These are phyloP conservation scores for Clonostachys sp. DNA, from an alignment of 2,329 filamentous ascomycete species.

Conservation along the genomic window DNA sequence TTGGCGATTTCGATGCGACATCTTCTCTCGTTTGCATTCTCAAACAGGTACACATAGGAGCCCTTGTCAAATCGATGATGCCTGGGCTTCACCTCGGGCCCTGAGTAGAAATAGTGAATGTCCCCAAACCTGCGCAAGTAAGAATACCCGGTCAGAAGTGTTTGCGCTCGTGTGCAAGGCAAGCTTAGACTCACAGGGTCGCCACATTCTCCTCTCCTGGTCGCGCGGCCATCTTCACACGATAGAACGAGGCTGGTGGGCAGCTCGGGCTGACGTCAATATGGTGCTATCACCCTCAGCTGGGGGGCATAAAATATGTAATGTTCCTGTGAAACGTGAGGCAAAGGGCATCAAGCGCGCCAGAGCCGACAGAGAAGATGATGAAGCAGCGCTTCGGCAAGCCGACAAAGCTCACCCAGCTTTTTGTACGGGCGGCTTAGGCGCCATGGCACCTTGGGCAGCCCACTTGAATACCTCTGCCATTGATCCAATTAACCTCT, in stretches of 20 bases:
- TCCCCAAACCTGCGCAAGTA: slow-evolving; percentile 61
- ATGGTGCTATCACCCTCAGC: no score
- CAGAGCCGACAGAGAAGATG: not conserved
- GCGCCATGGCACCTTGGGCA: no score
- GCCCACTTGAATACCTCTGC: no score
- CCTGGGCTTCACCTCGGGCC: slow-evolving; percentile 61
- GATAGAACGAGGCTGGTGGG: no score
- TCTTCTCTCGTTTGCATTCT: slow-evolving; percentile 62
- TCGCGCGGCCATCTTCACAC: slow-evolving; percentile 34
- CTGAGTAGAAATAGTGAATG: slow-evolving; percentile 72
- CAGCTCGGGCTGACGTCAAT: no score
- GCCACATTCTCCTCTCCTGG: slow-evolving; percentile 46
- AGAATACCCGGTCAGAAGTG: not conserved
- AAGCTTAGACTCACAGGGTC: slow-evolving; percentile 35
- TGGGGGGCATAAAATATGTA: no score
- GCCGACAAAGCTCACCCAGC: not conserved
- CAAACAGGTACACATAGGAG: slow-evolving; percentile 77
- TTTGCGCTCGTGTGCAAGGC: not conserved
- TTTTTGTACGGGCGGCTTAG: no score
- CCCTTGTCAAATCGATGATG: slow-evolving; percentile 78
- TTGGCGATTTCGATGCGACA: slow-evolving; percentile 76
- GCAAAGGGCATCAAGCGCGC: no score
- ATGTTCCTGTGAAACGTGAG: no score
- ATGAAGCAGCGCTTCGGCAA: not conserved
- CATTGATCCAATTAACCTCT: no score